Evolutionary conservation across 352 stramenopile genomes (phyloP), one percentile per base, ranked within the genome.

Genomic region (Salisapilia sapeloensis): DNA sequence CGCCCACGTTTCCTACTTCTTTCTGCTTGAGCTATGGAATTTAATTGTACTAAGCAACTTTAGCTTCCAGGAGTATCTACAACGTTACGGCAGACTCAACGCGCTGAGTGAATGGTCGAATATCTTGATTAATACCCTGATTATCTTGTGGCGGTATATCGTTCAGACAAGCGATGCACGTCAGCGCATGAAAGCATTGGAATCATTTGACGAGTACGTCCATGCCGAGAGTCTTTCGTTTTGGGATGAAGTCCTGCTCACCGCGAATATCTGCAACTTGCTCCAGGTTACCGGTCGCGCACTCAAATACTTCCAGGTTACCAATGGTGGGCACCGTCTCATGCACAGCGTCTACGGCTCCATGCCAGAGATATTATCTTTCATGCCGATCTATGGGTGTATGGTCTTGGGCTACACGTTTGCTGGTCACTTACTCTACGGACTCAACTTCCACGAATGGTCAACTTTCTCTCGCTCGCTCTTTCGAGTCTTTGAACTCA

Each of bases 301-400:
- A 4, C 60, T 80, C 22, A 80, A 80, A 21, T 80, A 75, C 33
- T 80, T 80, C 47, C 64, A 80, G 33, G 51, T 80, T 24, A 80
- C 60, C 0, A 75, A 66, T 36, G 64, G 64, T 4, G 64, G 64
- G 2, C 53, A 56, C 1, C 56, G 60, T 2, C 50, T 80, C 11
- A 80, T 80, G 64, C 40, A 50, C 12, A 80, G 64, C 35, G 60
- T 80, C 3, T 80, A 80, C 34, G 60, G 60, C 8, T 60, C 64
- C n/a, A 80, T 80, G 64, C 64, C 64, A 19, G 61, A 80, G 34
- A 54, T 80, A 13, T 44, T 75, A 26, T 75, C 58, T 12, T 80
- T 80, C 45, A 40, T 80, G 3, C 64, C 64, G 15, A 80, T 80
- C 25, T 80, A 80, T 33, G 48, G 62, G 11, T 47, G 60, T 0